Evolutionary conservation across 306 rosid genomes (phyloP), one percentile per base, ranked within the genome.

Genomic region (Albizia julibrissin): DNA sequence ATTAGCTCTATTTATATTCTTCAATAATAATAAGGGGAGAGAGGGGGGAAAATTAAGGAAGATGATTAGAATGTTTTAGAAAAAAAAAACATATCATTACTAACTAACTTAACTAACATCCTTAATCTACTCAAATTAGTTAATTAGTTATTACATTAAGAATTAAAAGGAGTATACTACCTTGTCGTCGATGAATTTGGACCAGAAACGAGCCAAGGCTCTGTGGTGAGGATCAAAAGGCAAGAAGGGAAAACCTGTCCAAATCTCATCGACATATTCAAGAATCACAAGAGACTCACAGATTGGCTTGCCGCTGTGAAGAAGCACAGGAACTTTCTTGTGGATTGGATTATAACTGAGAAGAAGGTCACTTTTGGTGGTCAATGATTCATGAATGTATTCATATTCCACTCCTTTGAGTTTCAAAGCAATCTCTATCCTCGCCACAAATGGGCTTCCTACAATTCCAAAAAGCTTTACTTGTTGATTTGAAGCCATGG

Each of bases 301-400:
- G 15, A 90, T 3, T 14, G 89, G 81, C 50, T 82, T 88, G 7
- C 72, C 87, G 33, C 78, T 37, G 84, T 90, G 91, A 34, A 87
- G 72, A 0, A 29, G 31, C 31, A 85, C 80, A 6, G 86, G 89
- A 8, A 87, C 69, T 74, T 83, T 88, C 66, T 85, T 80, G 78
- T 85, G 86, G 73, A 89, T 26, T 0, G 92, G 93, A 65, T 88
- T 88, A 82, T 79, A 87, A 66, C 85, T 77, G 29, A 89, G 85
- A 1, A 91, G 80, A 34, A 29, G 49, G 18, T 52, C 11, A 9
- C 90, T 85, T 79, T 91, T 89, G 64, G 78, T 43, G 0, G 1
- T 1, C 39, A 86, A 10, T 15, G 84, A 75, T 27, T 87, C 90
- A 34, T 34, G 39, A 34, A 27, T 89, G 70, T 65, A 85, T 21